phyloP scores from a whole-genome alignment of 257 asterid genomes.

The Scutellaria galericulata region DNA sequence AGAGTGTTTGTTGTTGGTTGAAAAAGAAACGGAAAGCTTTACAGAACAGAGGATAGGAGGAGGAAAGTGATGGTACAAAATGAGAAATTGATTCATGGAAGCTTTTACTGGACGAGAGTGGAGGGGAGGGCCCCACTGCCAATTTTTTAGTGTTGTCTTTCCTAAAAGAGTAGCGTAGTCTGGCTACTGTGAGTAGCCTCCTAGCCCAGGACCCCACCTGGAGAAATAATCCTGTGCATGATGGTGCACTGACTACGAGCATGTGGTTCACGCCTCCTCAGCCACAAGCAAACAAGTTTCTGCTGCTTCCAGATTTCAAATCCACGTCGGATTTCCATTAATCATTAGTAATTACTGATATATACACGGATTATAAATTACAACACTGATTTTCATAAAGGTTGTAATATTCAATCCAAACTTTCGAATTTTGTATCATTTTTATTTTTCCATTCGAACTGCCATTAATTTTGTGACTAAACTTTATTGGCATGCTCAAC shows the following conservation, averaged over 20 bases:
- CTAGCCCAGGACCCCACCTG: background rate
- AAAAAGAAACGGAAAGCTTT: background rate
- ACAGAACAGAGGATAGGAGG: background rate
- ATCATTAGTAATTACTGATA: too few species aligned
- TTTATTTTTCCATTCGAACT: too few species aligned
- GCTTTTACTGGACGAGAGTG: background rate
- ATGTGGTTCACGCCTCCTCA: background rate
- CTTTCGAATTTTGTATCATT: too few species aligned
- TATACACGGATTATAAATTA: too few species aligned
- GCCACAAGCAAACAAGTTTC: background rate
- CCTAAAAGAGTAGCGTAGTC: background rate
- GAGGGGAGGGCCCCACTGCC: background rate
- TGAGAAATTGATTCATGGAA: background rate
- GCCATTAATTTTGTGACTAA: too few species aligned
- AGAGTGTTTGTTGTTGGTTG: background rate
- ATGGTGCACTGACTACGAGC: slow-evolving; percentile 2
- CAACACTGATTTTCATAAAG: too few species aligned
- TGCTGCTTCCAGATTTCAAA: background rate
- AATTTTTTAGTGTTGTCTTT: background rate
- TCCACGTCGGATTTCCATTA: background rate
- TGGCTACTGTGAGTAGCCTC: background rate
- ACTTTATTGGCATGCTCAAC: too few species aligned
- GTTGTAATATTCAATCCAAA: too few species aligned
- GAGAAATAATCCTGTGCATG: background rate
- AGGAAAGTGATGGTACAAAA: slow-evolving; percentile 10